Percentiles rank a stretch among this genome's conserved stretches.
These are phyloP conservation scores for Colletotrichum coccodes DNA, from an alignment of 2,329 filamentous ascomycete species.

Conservation along the genomic window DNA sequence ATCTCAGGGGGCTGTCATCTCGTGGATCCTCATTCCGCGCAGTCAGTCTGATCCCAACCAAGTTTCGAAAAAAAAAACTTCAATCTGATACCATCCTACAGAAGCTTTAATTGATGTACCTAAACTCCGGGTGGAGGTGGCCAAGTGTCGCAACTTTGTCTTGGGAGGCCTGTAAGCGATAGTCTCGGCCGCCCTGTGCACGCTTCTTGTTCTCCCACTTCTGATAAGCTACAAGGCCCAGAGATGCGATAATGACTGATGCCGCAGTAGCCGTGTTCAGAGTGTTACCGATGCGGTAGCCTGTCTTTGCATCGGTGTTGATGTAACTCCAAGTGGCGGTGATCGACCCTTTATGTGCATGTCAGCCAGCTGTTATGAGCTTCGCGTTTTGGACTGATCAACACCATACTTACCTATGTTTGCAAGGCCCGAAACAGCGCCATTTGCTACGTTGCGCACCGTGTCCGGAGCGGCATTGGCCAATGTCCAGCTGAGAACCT, in stretches of 20 bases:
- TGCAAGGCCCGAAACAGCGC: constrained; percentile 38
- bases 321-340: constrained; percentile 42
- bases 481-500: constrained; percentile 39
- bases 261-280: constrained; percentile 39
- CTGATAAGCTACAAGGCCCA: constrained; percentile 36
- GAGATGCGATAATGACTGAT: constrained; percentile 37
- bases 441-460: constrained; percentile 40
- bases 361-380: not conserved
- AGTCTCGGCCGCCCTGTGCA: constrained; percentile 36
- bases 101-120: constrained; percentile 37
- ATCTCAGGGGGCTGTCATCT: too few species aligned
- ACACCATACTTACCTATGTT: constrained; percentile 37
- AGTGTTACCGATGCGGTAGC: constrained; percentile 39
- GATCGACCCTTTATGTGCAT: constrained; percentile 36
- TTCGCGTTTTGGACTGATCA: not conserved
- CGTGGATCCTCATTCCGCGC: too few species aligned
- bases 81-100: not conserved
- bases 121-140: constrained; percentile 38
- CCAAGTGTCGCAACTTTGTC: constrained; percentile 37
- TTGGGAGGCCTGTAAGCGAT: constrained; percentile 34
- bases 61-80: too few species aligned
- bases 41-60: too few species aligned
- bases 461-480: constrained; percentile 41
- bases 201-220: constrained; percentile 40
- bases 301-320: constrained; percentile 39